Percentiles rank a stretch among this genome's conserved stretches.
Evolutionary conservation across 2,329 filamentous ascomycete genomes (phyloP).

Genomic region (Geosmithia putterillii): DNA sequence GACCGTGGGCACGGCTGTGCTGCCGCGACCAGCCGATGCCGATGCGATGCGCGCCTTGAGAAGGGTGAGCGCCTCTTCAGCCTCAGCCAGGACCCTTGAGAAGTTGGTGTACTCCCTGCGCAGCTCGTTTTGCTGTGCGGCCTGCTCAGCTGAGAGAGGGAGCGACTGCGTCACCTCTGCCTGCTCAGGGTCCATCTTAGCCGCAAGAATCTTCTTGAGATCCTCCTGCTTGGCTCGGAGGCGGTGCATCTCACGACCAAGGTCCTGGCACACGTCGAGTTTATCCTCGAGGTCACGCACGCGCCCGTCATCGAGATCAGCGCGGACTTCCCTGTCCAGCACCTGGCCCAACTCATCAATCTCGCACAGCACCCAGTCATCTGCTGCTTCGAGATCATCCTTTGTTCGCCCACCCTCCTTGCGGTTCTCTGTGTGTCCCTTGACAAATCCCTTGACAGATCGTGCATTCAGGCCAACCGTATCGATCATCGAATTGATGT

Average conservation of each 20-base stretch:
- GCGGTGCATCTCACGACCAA: slow-evolving; percentile 57
- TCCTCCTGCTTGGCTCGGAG: slow-evolving; percentile 68
- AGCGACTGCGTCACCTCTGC: slow-evolving; percentile 52
- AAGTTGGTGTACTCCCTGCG: slow-evolving; percentile 64
- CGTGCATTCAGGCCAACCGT: slow-evolving; percentile 73
- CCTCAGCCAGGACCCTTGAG: slow-evolving; percentile 60
- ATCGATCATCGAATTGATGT: slow-evolving; percentile 91
- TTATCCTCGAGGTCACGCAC: slow-evolving; percentile 58
- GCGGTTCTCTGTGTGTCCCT: slow-evolving; percentile 49
- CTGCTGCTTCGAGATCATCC: slow-evolving; percentile 55
- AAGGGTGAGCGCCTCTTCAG: slow-evolving; percentile 68
- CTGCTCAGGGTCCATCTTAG: slow-evolving; percentile 55
- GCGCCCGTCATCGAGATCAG: slow-evolving; percentile 52
- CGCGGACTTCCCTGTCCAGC: slow-evolving; percentile 50
- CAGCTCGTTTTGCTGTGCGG: slow-evolving; percentile 72
- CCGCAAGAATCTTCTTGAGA: slow-evolving; percentile 61
- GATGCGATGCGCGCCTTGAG: slow-evolving; percentile 67
- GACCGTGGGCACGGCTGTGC: slow-evolving; percentile 60
- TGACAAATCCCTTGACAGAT: slow-evolving; percentile 53
- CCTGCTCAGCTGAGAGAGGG: slow-evolving; percentile 74
- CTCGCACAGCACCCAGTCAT: slow-evolving; percentile 67
- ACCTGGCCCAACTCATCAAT: slow-evolving; percentile 55
- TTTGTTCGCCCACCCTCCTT: slow-evolving; percentile 43
- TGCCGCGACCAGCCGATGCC: slow-evolving; percentile 32
- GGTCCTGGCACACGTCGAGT: slow-evolving; percentile 52